Evolutionary conservation across 768 basidiomycete species (phyloP), one percentile per base, ranked within the genome.

Genomic region (Mycena filopes): DNA sequence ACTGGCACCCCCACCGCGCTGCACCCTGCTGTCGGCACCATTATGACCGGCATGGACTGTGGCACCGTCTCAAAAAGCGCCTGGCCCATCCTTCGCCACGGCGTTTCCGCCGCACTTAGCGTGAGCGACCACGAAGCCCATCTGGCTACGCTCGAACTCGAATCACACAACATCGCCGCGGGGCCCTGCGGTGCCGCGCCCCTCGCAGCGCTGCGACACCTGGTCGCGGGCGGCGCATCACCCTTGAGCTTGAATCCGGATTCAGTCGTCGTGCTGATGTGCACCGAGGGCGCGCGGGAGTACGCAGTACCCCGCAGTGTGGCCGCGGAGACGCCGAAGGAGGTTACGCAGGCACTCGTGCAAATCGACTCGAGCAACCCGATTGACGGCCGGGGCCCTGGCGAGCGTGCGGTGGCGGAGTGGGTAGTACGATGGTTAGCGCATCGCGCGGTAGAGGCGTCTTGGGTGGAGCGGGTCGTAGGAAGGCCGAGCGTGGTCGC

Each of bases 71-170:
- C 63, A 4, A 25, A 7, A 36, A 23, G 33, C 18, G 57, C 63
- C 29, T 60, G 56, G 56, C 63, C 63, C 21, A 40, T 65, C 15
- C 57, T 65, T n/a, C 47, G 47, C 21, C 59, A 45, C 6, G 63
- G 45, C 15, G 46, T 65, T 21, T 45, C 47, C 40, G 57, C 29
- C 21, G 36, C 21, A 26, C 25, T 53, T 15, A 60, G 47, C n/a
- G 57, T 65, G 13, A 40, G 46, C 20, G 63, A 65, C 50, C 47
- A 45, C 18, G 43, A 65, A 13, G 43, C 47, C 20, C 63, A 65
- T 29, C 15, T 26, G 9, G 63, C 63, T 18, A 25, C 36, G 16
- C 18, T 20, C 16, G 18, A 51, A 18, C 47, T 56, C 29, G 12
- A 18, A 23, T 15, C 21, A 10, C 26, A 41, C 9, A 36, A 40